Base-by-base conservation (phyloP, 352 stramenopile species). In the Pythium utonaiense region DNA sequence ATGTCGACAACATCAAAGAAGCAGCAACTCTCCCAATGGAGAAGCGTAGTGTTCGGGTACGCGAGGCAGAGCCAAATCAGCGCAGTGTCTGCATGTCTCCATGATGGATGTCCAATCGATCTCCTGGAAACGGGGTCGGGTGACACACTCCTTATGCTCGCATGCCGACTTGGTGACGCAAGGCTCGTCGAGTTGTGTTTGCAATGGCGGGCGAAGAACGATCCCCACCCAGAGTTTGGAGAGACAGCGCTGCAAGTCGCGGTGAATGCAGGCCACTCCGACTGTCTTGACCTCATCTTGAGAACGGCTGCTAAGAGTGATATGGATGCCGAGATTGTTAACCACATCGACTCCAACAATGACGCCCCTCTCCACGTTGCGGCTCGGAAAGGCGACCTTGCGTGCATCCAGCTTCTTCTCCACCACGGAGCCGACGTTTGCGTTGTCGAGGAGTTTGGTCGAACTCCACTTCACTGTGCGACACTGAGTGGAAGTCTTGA, bases 291-390 rank as follows among this genome's bases (percentile, higher is more conserved):
- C 12, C 62, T 91, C 10, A 61, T 95, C 16, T 69, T 95, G 19
- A 70, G 70, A 2, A 93, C 83, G 0, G 86, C 86, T 7, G 86
- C 86, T 21, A 89, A 88, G 24, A 95, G 86, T 50, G 79, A 91
- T 6, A 93, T 95, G 86, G 86, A 93, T 57, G 76, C 82, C 9
- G 83, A 91, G 58, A 93, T 95, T 40, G 86, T 93, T 6, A 95
- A 93, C 51, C 83, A 95, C 58, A 90, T 93, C 45, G 81, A 93
- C 56, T 77, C 80, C 8, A 80, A 79, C 36, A 93, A 88, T 28
- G 80, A 95, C 41, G 83, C 86, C 1, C 86, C 86, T 8, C 74
- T 95, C 9, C 86, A 95, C 49, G 82, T 95, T 22, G 83, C 86
- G 19, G 81, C 80, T 4, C 61, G 79, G 1, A 74, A 85, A 17